Conservation (phyloP, 2,329 filamentous ascomycete genomes). For the Fusarium sp. region DNA sequence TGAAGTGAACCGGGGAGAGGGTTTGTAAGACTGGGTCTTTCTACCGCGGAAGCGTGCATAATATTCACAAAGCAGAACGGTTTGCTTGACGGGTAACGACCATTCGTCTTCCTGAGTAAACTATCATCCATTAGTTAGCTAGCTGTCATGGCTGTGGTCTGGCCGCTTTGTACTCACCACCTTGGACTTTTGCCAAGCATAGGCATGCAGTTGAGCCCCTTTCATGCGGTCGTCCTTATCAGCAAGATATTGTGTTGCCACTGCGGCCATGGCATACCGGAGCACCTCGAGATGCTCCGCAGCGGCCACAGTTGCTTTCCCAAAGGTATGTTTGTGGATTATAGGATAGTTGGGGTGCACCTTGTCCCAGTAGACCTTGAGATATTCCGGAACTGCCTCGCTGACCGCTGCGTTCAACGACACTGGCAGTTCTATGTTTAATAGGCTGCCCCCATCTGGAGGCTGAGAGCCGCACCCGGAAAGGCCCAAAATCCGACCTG, state of each 20-base stretch:
- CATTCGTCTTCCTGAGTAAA: constrained; percentile 55
- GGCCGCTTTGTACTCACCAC: constrained; percentile 56
- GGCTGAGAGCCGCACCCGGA: constrained; percentile 56
- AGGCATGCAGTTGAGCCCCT: constrained; percentile 63
- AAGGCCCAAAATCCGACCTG: constrained; percentile 50
- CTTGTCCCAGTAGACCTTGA: constrained; percentile 66
- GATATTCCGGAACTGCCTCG: constrained; percentile 61
- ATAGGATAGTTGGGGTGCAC: constrained; percentile 63
- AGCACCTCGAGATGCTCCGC: constrained; percentile 58
- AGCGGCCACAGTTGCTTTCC: constrained; percentile 46
- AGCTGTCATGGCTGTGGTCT: background rate
- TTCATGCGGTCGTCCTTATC: constrained; percentile 62
- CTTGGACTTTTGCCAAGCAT: constrained; percentile 62
- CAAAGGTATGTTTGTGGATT: constrained; percentile 61
- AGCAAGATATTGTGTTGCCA: constrained; percentile 64
- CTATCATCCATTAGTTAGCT: constrained; percentile 48
- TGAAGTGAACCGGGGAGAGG: constrained; percentile 62
- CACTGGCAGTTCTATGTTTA: constrained; percentile 45
- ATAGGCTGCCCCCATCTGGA: constrained; percentile 53
- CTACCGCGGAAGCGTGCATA: constrained; percentile 67
- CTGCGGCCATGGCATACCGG: constrained; percentile 67
- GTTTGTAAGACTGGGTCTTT: constrained; percentile 57
- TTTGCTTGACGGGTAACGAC: constrained; percentile 64
- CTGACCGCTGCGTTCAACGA: constrained; percentile 55
- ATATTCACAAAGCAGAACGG: constrained; percentile 66